Evolutionary conservation across 352 stramenopile genomes (phyloP).

Genomic region (Phytophthora ohioensis): DNA sequence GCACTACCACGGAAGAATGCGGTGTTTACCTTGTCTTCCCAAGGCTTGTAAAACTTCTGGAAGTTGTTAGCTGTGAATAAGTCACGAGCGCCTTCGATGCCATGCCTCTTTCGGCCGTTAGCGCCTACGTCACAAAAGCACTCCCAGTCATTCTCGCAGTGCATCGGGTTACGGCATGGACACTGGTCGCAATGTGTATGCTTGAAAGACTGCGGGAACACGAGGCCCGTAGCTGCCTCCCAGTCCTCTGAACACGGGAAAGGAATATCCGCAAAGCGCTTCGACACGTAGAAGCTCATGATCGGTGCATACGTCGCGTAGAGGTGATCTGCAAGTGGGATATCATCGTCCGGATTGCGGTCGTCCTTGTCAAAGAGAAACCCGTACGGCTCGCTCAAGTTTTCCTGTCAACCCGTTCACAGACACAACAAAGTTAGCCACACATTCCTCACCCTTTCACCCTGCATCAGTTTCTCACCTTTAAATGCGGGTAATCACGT

Average conservation of each 20-base stretch:
- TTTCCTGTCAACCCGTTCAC: conserved; percentile 67
- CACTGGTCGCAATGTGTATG: conserved; percentile 87
- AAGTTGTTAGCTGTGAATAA: conserved; percentile 98
- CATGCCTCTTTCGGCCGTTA: conserved; percentile 74
- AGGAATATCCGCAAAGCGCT: conserved; percentile 97
- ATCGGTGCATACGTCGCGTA: conserved; percentile 97
- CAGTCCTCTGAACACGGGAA: conserved; percentile 97
- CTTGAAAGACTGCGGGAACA: conserved; percentile 93
- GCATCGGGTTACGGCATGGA: conserved; percentile 61
- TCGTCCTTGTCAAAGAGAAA: conserved; percentile 99
- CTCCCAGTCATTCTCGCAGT: conserved; percentile 85
- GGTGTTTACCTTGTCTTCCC: conserved; percentile 96
- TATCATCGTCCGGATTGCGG: conserved; percentile 93
- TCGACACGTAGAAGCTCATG: conserved; percentile 97
- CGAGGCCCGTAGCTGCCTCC: conserved; percentile 92
- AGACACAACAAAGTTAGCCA: conserved; percentile 6
- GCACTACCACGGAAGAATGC: conserved; percentile 98
- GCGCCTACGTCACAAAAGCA: conserved; percentile 77
- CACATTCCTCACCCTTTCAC: neutral
- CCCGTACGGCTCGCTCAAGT: conserved; percentile 97
- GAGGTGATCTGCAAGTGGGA: conserved; percentile 89
- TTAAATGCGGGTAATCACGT: conserved; percentile 98
- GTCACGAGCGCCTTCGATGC: conserved; percentile 83
- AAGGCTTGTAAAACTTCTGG: conserved; percentile 95
- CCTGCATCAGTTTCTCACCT: conserved; percentile 59